Evolutionary conservation across 177 flowering plant genomes (phyloP).

Genomic region (Vitis hybrid): DNA sequence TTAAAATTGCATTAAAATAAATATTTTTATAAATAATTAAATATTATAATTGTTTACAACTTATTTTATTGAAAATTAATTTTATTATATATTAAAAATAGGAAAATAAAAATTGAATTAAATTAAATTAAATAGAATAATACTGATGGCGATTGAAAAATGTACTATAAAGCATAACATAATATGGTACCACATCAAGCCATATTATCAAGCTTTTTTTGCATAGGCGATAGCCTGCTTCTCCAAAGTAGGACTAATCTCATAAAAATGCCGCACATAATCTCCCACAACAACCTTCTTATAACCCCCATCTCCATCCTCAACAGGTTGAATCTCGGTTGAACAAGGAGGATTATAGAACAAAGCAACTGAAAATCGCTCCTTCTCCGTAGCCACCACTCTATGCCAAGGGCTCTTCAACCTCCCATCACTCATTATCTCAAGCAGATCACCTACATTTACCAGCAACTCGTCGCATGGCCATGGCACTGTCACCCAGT

Average conservation of each 20-base stretch:
- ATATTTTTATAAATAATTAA: too few relatives aligned
- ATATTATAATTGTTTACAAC: too few relatives aligned
- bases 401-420: conserved; percentile 27
- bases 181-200: not conserved
- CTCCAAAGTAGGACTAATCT: conserved; percentile 14
- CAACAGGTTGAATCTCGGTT: conserved; percentile 16
- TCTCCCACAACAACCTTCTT: conserved; percentile 27
- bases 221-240: conserved; percentile 22
- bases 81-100: too few relatives aligned
- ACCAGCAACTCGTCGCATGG: conserved; percentile 17
- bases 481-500: conserved; percentile 25
- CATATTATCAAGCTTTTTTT: conserved; percentile 4
- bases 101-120: too few relatives aligned
- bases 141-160: too few relatives aligned
- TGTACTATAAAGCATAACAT: too few relatives aligned
- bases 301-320: conserved; percentile 3
- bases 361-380: conserved; percentile 22
- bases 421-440: conserved; percentile 30
- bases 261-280: conserved; percentile 19
- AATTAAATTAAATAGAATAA: too few relatives aligned
- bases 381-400: conserved; percentile 4
- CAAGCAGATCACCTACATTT: conserved; percentile 26
- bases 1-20: too few relatives aligned
- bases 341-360: conserved; percentile 23
- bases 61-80: too few relatives aligned